Conservation (phyloP, 371 early-diverging fungal genomes). For the Apophysomyces variabilis region DNA sequence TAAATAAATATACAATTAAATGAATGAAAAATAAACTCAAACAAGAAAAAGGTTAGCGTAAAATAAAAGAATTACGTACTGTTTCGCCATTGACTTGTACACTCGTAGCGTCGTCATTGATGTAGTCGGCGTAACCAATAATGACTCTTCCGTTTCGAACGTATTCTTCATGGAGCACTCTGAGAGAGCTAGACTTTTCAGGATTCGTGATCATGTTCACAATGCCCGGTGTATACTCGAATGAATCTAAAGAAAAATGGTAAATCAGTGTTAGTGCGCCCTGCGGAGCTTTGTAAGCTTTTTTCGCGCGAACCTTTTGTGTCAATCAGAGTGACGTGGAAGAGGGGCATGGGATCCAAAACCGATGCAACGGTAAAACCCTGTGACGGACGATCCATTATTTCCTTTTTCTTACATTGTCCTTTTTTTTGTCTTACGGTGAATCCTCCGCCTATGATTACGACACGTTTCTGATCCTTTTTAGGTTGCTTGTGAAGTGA, state of each 20-base stretch:
- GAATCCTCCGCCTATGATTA: slow-evolving; percentile 45
- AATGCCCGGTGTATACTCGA: slow-evolving; percentile 39
- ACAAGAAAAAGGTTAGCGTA: not conserved
- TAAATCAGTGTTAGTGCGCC: too few species aligned
- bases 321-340: slow-evolving; percentile 45
- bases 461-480: slow-evolving; percentile 31
- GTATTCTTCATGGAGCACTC: slow-evolving; percentile 20
- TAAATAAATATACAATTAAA: not conserved
- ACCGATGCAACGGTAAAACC: slow-evolving; percentile 48
- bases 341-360: slow-evolving; percentile 45
- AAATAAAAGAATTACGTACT: slow-evolving; percentile 19
- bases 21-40: not conserved
- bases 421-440: slow-evolving; percentile 27
- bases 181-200: slow-evolving; percentile 12
- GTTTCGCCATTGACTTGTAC: slow-evolving; percentile 22
- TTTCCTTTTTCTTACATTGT: slow-evolving; percentile 9
- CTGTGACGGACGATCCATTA: slow-evolving; percentile 18
- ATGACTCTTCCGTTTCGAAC: slow-evolving; percentile 20
- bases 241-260: slow-evolving; percentile 28
- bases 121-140: slow-evolving; percentile 18
- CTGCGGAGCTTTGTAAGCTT: too few species aligned
- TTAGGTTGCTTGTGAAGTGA: not conserved
- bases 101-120: slow-evolving; percentile 7
- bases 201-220: slow-evolving; percentile 26
- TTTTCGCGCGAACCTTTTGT: slow-evolving; percentile 35